These are phyloP conservation scores for Ophiognomonia clavigignenti-juglandacearum DNA, from an alignment of 2,329 filamentous ascomycete genomes.

Conservation along the genomic window DNA sequence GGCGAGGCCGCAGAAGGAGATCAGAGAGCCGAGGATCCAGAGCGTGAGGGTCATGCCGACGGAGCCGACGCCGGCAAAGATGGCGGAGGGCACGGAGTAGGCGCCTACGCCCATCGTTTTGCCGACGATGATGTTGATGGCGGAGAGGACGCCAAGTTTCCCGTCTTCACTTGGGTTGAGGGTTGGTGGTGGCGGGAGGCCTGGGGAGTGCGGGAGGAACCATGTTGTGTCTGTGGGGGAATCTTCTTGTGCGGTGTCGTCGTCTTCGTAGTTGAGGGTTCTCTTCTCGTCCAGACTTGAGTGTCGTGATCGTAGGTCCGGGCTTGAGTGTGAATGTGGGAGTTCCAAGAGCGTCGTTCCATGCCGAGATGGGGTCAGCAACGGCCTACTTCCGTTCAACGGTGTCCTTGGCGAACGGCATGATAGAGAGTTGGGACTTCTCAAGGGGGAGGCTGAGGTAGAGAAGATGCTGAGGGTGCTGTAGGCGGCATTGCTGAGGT, in stretches of 20 bases:
- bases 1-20: constrained; percentile 39
- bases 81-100: constrained; percentile 53
- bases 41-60: constrained; percentile 49
- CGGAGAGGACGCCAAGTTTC: constrained; percentile 31
- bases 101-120: constrained; percentile 38
- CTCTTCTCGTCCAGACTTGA: constrained; percentile 13
- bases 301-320: constrained; percentile 5
- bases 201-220: constrained; percentile 20
- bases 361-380: constrained; percentile 14
- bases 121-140: constrained; percentile 32
- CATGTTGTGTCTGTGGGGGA: constrained; percentile 20
- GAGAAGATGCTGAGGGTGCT: constrained; percentile 21
- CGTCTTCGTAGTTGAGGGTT: constrained; percentile 12
- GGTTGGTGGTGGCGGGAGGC: constrained; percentile 2
- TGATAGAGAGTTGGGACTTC: constrained; percentile 25
- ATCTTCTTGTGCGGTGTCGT: constrained; percentile 16
- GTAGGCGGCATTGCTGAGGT: constrained; percentile 15
- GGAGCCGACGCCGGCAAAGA: constrained; percentile 48
- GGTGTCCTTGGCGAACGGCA: constrained; percentile 28
- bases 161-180: constrained; percentile 18
- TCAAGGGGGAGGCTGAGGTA: constrained; percentile 23
- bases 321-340: constrained; percentile 16
- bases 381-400: constrained; percentile 11
- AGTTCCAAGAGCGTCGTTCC: constrained; percentile 21
- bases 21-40: constrained; percentile 46